Conservation (phyloP, 768 basidiomycete species). For the Suillus plorans region DNA sequence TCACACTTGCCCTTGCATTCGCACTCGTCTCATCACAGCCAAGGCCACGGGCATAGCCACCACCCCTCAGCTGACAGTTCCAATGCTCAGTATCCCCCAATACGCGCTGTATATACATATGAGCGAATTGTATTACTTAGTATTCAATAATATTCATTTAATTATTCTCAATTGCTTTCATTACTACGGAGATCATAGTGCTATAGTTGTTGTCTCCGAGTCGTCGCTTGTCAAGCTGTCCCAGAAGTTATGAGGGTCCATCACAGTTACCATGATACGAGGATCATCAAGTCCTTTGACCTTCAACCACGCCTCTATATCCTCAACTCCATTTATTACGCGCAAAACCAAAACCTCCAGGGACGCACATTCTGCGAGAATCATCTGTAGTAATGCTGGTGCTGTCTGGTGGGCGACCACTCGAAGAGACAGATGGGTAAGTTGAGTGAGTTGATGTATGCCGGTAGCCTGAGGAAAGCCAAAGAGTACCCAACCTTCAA, state of each 20-base stretch:
- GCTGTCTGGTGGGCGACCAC: background rate
- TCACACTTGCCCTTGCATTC: too few species aligned
- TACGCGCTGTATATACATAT: too few species aligned
- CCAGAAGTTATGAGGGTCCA: background rate
- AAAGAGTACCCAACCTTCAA: conserved; percentile 1
- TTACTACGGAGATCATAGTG: too few species aligned
- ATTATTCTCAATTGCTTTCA: too few species aligned
- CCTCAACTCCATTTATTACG: background rate
- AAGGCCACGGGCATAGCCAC: too few species aligned
- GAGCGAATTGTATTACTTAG: too few species aligned
- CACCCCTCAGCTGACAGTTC: too few species aligned
- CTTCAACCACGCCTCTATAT: background rate
- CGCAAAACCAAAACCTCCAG: background rate
- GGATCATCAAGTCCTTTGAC: background rate
- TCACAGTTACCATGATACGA: background rate
- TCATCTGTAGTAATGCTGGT: background rate
- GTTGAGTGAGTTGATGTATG: background rate
- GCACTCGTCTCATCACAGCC: too few species aligned
- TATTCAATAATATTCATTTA: too few species aligned
- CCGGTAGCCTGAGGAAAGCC: background rate
- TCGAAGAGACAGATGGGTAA: background rate
- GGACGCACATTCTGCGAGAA: background rate
- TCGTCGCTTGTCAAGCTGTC: too few species aligned
- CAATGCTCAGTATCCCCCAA: too few species aligned
- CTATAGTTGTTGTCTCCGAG: too few species aligned